Evolutionary conservation across 495 filamentous ascomycete genomes (phyloP).

Genomic region (Penicillium waksmanii): DNA sequence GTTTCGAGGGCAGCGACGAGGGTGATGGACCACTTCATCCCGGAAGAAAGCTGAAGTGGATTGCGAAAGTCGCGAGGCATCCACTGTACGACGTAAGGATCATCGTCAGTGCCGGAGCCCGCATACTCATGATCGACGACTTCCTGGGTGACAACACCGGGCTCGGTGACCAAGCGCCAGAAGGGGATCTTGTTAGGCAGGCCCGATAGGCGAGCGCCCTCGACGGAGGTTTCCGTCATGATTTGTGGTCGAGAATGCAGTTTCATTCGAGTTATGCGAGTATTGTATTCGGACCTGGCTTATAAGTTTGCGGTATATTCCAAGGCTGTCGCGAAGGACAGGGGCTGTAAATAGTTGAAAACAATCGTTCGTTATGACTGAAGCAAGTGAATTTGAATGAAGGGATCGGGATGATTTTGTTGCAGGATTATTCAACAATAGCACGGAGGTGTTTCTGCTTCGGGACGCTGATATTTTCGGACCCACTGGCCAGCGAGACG

Average conservation of each 20-base stretch:
- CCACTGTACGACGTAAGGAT: conserved; percentile 72
- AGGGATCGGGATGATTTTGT: conserved; percentile 11
- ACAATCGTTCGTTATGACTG: too few relatives aligned
- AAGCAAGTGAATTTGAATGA: too few relatives aligned
- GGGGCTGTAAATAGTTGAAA: too few relatives aligned
- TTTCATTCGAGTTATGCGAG: too few relatives aligned
- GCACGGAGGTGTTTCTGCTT: conserved; percentile 25
- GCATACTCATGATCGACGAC: conserved; percentile 59
- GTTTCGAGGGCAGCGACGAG: conserved; percentile 65
- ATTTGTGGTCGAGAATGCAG: neutral
- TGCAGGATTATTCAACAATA: conserved; percentile 19
- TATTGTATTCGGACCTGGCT: too few relatives aligned
- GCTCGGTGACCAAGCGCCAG: conserved; percentile 45
- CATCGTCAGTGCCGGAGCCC: conserved; percentile 67
- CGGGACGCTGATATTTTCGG: conserved; percentile 14
- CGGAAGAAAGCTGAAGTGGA: conserved; percentile 58
- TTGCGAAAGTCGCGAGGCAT: conserved; percentile 68
- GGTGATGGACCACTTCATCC: conserved; percentile 69
- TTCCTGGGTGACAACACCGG: conserved; percentile 50
- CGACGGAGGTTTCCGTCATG: conserved; percentile 15
- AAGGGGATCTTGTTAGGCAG: conserved; percentile 29
- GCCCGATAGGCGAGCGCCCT: conserved; percentile 12
- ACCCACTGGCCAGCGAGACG: neutral
- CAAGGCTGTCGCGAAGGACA: too few relatives aligned
- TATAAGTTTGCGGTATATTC: too few relatives aligned